phyloP scores from a whole-genome alignment of 2,329 filamentous ascomycete species.

The Lomentospora prolificans region DNA sequence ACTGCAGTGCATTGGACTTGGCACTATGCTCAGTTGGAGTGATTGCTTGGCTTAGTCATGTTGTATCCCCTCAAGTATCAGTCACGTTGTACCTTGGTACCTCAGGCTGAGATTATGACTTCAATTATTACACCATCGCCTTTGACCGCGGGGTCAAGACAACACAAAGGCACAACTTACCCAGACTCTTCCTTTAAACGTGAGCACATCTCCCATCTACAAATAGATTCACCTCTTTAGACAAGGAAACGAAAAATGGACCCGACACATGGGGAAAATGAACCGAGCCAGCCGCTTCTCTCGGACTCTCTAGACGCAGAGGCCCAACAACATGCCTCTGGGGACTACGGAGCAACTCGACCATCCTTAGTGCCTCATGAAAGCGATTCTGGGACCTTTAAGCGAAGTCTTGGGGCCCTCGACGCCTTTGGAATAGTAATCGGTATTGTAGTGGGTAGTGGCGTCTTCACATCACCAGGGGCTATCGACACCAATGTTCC shows the following conservation, averaged over 20 bases:
- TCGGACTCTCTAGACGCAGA: no score
- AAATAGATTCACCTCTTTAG: background rate
- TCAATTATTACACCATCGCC: background rate
- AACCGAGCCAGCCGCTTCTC: background rate
- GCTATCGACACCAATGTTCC: slow-evolving; percentile 54
- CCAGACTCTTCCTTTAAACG: background rate
- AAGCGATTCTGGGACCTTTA: slow-evolving; percentile 20
- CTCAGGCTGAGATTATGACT: no score
- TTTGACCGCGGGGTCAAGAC: background rate
- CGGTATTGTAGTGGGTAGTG: slow-evolving; percentile 54
- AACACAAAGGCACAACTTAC: background rate
- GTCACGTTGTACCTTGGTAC: no score
- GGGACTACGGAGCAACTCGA: background rate
- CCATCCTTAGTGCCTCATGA: background rate
- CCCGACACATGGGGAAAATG: no score
- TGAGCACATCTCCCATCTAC: background rate
- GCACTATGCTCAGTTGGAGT: no score
- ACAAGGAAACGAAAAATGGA: background rate
- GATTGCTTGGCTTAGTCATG: no score
- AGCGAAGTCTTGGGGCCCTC: slow-evolving; percentile 32
- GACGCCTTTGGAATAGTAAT: slow-evolving; percentile 51
- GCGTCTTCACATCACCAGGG: slow-evolving; percentile 55
- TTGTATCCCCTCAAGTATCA: no score
- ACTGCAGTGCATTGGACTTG: no score
- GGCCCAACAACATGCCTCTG: no score